These are phyloP conservation scores for Evansstolkia leycettana DNA, from an alignment of 495 filamentous ascomycete genomes.

Conservation along the genomic window DNA sequence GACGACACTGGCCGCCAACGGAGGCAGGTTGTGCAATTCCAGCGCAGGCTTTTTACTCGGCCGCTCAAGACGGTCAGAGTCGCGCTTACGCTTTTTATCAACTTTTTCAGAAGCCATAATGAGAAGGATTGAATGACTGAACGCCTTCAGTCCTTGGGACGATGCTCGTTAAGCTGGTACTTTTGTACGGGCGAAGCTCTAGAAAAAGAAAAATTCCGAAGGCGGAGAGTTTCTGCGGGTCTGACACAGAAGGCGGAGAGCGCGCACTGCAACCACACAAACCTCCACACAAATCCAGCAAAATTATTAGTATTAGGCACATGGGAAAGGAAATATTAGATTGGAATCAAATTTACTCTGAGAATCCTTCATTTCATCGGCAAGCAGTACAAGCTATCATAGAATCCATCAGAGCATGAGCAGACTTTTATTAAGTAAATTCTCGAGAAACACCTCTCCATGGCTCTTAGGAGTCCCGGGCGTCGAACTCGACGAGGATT, in stretches of 20 bases:
- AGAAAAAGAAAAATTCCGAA: slow-evolving; percentile 19
- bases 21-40: slow-evolving; percentile 27
- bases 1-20: slow-evolving; percentile 44
- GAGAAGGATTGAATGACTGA: slow-evolving; percentile 2
- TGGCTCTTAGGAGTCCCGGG: slow-evolving; percentile 13
- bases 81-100: slow-evolving; percentile 66
- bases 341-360: slow-evolving; percentile 5
- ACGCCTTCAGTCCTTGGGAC: background rate
- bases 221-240: background rate
- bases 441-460: slow-evolving; percentile 30
- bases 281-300: background rate
- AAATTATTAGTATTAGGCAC: too few relatives aligned
- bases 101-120: slow-evolving; percentile 40
- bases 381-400: slow-evolving; percentile 13
- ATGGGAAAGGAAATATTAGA: background rate
- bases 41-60: slow-evolving; percentile 55
- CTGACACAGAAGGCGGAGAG: slow-evolving; percentile 2
- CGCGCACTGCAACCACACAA: background rate
- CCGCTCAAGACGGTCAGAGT: slow-evolving; percentile 36
- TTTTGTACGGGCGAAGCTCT: background rate
- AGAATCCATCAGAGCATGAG: slow-evolving; percentile 13
- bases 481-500: background rate
- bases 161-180: slow-evolving; percentile 9
- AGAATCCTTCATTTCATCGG: slow-evolving; percentile 17
- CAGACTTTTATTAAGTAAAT: slow-evolving; percentile 24